These are phyloP conservation scores for Phytophthora macrochlamydospora DNA, from an alignment of 352 stramenopile genomes.

Conservation along the genomic window DNA sequence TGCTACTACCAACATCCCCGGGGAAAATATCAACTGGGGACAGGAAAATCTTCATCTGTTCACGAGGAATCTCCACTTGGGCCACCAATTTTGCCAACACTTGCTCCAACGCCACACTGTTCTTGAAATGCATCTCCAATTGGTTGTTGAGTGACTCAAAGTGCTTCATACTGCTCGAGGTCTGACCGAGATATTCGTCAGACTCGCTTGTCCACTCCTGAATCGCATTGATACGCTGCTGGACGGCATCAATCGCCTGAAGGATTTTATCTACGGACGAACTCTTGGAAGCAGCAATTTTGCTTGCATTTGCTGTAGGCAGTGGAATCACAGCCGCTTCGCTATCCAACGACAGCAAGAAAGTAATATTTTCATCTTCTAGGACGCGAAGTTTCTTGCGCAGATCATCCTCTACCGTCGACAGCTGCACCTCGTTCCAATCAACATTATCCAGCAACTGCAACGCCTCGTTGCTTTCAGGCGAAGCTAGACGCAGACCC, in stretches of 20 bases:
- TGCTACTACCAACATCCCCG: conserved; percentile 31
- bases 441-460: conserved; percentile 55
- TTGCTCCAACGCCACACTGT: conserved; percentile 69
- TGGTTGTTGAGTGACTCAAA: conserved; percentile 85
- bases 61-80: conserved; percentile 55
- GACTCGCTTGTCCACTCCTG: conserved; percentile 72
- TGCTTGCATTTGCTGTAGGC: background rate
- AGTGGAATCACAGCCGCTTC: conserved; percentile 17
- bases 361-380: conserved; percentile 80
- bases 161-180: conserved; percentile 72
- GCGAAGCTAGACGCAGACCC: conserved; percentile 46
- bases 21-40: conserved; percentile 60
- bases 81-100: conserved; percentile 53
- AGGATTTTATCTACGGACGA: conserved; percentile 69
- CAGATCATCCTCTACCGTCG: conserved; percentile 57
- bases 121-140: conserved; percentile 82
- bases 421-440: conserved; percentile 61
- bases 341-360: conserved; percentile 69
- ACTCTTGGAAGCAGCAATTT: background rate
- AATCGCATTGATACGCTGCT: conserved; percentile 44
- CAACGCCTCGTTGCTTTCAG: conserved; percentile 66
- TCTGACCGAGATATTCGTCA: conserved; percentile 58
- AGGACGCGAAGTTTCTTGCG: conserved; percentile 61
- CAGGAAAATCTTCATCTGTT: conserved; percentile 58
- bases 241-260: conserved; percentile 54